phyloP scores from a whole-genome alignment of 257 asterid species.

The Nicotiana paniculata region DNA sequence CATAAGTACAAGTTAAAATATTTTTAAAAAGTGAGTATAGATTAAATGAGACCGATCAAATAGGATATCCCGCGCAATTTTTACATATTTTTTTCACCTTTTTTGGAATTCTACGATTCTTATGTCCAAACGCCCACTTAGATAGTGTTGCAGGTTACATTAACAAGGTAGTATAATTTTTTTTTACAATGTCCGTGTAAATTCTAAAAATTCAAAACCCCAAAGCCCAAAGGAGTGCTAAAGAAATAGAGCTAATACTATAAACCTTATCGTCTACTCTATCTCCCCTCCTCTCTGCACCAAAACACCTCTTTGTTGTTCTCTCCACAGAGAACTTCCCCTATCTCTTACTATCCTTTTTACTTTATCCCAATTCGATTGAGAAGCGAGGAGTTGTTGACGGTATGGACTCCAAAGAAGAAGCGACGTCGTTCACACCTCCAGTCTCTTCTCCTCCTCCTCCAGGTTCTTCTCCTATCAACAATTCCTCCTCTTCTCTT shows the following conservation, averaged over 20 bases:
- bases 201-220: not conserved
- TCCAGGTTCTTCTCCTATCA: conserved; percentile 1
- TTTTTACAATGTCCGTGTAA: no score
- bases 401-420: not conserved
- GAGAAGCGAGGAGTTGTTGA: not conserved
- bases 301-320: conserved; percentile 6
- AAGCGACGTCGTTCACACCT: not conserved
- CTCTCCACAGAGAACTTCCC: conserved; percentile 1
- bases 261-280: conserved; percentile 6
- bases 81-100: no score
- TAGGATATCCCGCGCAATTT: no score
- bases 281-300: not conserved
- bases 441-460: not conserved
- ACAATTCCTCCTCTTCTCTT: not conserved
- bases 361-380: not conserved
- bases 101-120: no score
- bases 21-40: no score
- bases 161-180: no score
- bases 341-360: not conserved
- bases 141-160: no score
- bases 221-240: not conserved
- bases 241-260: not conserved
- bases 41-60: no score
- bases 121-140: no score
- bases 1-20: no score